Conservation (phyloP, 257 asterid genomes). For the Scutellaria minor region DNA sequence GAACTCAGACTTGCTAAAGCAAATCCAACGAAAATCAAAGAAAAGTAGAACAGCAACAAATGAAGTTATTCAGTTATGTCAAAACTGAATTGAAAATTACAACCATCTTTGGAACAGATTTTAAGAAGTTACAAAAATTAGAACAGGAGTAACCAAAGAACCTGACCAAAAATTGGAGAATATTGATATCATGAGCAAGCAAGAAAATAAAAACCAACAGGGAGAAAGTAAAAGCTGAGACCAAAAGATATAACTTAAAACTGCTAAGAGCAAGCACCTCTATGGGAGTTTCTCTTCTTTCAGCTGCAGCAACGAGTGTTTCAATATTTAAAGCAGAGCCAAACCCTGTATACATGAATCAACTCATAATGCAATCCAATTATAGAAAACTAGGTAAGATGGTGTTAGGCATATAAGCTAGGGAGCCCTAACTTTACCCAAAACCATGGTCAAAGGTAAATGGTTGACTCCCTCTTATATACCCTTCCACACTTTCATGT, state of each 20-base stretch:
- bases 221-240: background rate
- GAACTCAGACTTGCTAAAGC: constrained; percentile 14
- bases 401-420: too few relatives aligned
- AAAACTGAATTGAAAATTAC: constrained; percentile 4
- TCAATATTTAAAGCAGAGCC: constrained; percentile 97
- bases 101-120: background rate
- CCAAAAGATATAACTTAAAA: constrained; percentile 18
- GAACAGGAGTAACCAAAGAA: background rate
- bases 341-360: constrained; percentile 59
- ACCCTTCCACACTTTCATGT: too few relatives aligned
- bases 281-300: constrained; percentile 89
- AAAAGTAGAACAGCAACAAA: background rate
- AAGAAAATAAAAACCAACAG: constrained; percentile 10
- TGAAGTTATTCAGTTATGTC: background rate
- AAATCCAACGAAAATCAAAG: background rate
- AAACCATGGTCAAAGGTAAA: too few relatives aligned
- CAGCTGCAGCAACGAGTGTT: constrained; percentile 99
- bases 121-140: constrained; percentile 16
- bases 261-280: constrained; percentile 63
- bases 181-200: constrained; percentile 2
- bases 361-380: constrained; percentile 32
- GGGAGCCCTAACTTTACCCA: too few relatives aligned
- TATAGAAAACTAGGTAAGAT: constrained; percentile 20
- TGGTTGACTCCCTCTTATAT: too few relatives aligned
- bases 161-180: background rate